phyloP scores from a whole-genome alignment of 2,329 filamentous ascomycete genomes.

The Fusarium stilboides region DNA sequence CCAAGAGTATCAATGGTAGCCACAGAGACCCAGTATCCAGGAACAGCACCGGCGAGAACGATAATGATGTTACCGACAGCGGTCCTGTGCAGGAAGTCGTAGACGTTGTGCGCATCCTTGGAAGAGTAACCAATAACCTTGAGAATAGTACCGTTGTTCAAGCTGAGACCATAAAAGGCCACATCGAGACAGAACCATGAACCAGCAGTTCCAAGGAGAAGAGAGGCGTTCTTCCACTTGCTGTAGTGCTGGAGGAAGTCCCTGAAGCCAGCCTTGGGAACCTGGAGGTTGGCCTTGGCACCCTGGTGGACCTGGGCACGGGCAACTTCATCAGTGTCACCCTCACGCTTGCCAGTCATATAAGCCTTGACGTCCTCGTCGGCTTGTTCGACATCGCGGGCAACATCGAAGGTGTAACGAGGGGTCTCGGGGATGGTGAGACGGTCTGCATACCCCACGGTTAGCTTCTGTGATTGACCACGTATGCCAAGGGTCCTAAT shows the following conservation, averaged over 20 bases:
- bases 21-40: conserved; percentile 87
- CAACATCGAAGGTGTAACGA: conserved; percentile 88
- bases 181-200: conserved; percentile 84
- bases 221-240: conserved; percentile 78
- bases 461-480: conserved; percentile 3
- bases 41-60: conserved; percentile 83
- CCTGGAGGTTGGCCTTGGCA: conserved; percentile 68
- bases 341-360: conserved; percentile 74
- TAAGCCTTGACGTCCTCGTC: conserved; percentile 83
- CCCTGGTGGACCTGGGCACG: conserved; percentile 72
- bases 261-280: conserved; percentile 78
- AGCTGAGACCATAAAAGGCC: conserved; percentile 77
- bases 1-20: conserved; percentile 81
- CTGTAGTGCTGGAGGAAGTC: conserved; percentile 82
- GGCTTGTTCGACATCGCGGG: conserved; percentile 81
- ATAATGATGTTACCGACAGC: conserved; percentile 85
- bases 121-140: conserved; percentile 78
- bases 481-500: not conserved
- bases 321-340: conserved; percentile 75
- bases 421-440: conserved; percentile 90
- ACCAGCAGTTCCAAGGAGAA: conserved; percentile 83
- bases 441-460: conserved; percentile 58
- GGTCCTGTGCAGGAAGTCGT: conserved; percentile 80
- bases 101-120: conserved; percentile 67
- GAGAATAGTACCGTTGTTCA: conserved; percentile 84